Evolutionary conservation across 2,329 filamentous ascomycete genomes (phyloP), one percentile per base, ranked within the genome.

Genomic region (Epichloe aotearoae): DNA sequence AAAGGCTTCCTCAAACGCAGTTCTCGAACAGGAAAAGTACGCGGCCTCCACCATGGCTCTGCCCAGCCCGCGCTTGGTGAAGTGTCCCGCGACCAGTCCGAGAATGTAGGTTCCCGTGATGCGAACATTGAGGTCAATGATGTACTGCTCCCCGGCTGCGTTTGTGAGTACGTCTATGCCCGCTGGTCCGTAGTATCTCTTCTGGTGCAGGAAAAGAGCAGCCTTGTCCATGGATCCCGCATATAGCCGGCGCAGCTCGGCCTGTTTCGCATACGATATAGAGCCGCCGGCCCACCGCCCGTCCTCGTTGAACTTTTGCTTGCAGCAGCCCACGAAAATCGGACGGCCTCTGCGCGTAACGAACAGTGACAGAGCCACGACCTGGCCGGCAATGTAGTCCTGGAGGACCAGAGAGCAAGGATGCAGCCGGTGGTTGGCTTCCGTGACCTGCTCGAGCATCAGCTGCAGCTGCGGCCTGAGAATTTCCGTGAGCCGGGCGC

Each of bases 81-180:
- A 53, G 48, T 53, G 51, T 14, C 49, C 49, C 17, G 37, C 23
- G 1, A 53, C 14, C n/a, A 45, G 38, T 12, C 51, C 51, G 15
- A 53, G 38, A 33, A 11, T 23, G 20, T 39, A 47, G 8, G 47
- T 40, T 6, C 48, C 51, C 11, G 51, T 47, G 17, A 48, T 47
- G 20, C 51, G 51, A 10, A 40, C 30, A 36, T 53, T 53, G 15
- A 53, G 48, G 23, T 53, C 51, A 5, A 53, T 48, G 8, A 53
- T 47, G 39, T 47, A 41, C 39, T 50, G 48, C 43, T 50, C 40
- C 15, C 45, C 40, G 3, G 26, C n/a, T 19, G 20, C 17, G 36
- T 19, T 37, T 7, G 48, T 50, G 17, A 53, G 20, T 19, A 53
- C 44, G 40, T 53, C 51, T 17, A 50, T 46, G 7, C 51, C 51